Conservation (phyloP, 768 basidiomycete genomes). For the Tulasnella sp. region DNA sequence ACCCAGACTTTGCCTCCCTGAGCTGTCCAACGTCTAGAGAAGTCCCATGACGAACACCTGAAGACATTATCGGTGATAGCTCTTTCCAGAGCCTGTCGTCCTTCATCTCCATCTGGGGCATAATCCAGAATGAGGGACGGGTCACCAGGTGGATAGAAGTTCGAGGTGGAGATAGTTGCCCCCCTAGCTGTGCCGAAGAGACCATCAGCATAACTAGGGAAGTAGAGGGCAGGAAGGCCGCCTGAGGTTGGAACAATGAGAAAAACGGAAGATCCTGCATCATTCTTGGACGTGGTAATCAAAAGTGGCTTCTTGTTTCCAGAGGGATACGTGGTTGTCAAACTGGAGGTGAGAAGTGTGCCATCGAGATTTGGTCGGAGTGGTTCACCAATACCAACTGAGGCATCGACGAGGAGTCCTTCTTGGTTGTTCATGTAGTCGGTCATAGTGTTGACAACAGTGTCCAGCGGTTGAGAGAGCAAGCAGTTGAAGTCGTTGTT, state of each 20-base stretch:
- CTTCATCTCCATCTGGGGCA: slow-evolving; percentile 30
- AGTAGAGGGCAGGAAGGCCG: slow-evolving; percentile 30
- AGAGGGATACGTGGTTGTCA: slow-evolving; percentile 50
- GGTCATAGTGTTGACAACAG: slow-evolving; percentile 43
- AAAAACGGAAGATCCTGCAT: slow-evolving; percentile 50
- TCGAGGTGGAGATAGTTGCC: slow-evolving; percentile 31
- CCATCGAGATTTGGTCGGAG: slow-evolving; percentile 54
- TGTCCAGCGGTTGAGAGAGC: slow-evolving; percentile 42
- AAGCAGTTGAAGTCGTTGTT: slow-evolving; percentile 30
- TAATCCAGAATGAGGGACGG: slow-evolving; percentile 19
- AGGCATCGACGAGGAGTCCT: slow-evolving; percentile 34
- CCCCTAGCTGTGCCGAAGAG: slow-evolving; percentile 40
- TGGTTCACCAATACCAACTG: slow-evolving; percentile 41
- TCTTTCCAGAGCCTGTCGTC: slow-evolving; percentile 40
- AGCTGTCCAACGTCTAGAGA: slow-evolving; percentile 52
- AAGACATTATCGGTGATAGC: slow-evolving; percentile 59
- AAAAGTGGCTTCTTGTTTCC: slow-evolving; percentile 51
- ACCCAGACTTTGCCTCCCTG: slow-evolving; percentile 55
- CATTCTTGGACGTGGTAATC: slow-evolving; percentile 56
- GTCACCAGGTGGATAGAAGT: slow-evolving; percentile 34
- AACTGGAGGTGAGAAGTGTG: slow-evolving; percentile 50
- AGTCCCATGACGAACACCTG: slow-evolving; percentile 55
- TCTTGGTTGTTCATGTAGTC: slow-evolving; percentile 29
- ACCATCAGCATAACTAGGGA: slow-evolving; percentile 29
- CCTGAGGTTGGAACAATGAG: too few species aligned